These are phyloP conservation scores for Quercus robur DNA, from an alignment of 306 rosid species.

Conservation along the genomic window DNA sequence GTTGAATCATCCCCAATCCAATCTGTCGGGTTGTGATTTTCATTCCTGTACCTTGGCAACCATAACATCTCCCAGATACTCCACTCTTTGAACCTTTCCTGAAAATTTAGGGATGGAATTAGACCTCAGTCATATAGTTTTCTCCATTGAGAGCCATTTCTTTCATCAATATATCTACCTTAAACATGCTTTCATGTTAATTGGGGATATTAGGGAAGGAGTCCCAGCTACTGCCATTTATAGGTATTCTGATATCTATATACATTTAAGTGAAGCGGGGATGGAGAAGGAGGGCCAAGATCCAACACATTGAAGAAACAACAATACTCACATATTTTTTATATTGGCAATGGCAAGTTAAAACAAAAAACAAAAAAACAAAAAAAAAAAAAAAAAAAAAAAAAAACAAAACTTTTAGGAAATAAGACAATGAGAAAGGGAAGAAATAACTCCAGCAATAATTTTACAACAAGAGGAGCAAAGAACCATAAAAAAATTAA, in stretches of 20 bases:
- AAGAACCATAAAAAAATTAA: background rate
- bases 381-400: no score
- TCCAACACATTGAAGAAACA: background rate
- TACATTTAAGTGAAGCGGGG: background rate
- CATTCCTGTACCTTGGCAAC: conserved; percentile 77
- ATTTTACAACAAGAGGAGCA: background rate
- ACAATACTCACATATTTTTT: background rate
- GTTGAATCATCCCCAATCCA: conserved; percentile 71
- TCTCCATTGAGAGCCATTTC: conserved; percentile 2
- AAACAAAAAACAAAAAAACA: no score
- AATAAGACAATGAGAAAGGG: background rate
- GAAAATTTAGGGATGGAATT: conserved; percentile 14
- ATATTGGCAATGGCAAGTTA: background rate
- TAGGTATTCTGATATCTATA: background rate
- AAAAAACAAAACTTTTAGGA: background rate
- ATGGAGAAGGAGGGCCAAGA: background rate
- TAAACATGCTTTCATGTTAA: background rate
- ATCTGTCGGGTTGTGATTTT: conserved; percentile 56
- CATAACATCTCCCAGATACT: conserved; percentile 53
- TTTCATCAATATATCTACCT: background rate
- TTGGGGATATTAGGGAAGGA: background rate
- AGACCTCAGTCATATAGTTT: background rate
- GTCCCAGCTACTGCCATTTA: background rate
- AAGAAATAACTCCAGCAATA: background rate
- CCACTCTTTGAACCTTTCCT: conserved; percentile 85